These are phyloP conservation scores for Chlamydomonas schloesseri DNA, from an alignment of 139 green algal species.

Conservation along the genomic window DNA sequence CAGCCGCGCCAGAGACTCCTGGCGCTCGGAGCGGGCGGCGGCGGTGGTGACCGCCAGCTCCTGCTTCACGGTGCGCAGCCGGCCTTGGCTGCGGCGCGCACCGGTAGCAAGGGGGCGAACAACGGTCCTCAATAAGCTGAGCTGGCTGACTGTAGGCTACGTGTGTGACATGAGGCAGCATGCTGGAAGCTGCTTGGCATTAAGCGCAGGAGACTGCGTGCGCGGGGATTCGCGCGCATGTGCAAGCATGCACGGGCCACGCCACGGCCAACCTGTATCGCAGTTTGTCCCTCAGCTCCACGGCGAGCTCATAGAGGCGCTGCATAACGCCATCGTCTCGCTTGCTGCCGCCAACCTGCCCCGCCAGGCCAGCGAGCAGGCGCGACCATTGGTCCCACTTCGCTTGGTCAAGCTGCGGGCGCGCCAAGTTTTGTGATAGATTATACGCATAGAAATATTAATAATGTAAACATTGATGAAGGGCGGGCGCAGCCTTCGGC, in stretches of 20 bases:
- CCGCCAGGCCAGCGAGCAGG: background rate
- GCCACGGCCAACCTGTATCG: slow-evolving; percentile 15
- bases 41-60: slow-evolving; percentile 10
- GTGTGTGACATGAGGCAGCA: no score
- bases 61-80: slow-evolving; percentile 27
- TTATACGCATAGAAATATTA: no score
- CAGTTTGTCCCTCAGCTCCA: slow-evolving; percentile 34
- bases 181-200: no score
- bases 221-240: no score
- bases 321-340: background rate
- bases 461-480: no score
- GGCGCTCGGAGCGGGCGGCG: slow-evolving; percentile 2
- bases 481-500: no score
- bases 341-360: background rate
- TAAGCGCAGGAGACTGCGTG: no score
- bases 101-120: no score
- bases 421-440: background rate
- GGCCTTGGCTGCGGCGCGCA: slow-evolving; percentile 7
- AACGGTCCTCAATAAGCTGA: no score
- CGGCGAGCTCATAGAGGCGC: slow-evolving; percentile 12
- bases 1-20: slow-evolving; percentile 29
- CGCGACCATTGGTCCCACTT: slow-evolving; percentile 41
- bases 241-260: background rate
- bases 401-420: slow-evolving; percentile 3
- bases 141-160: no score